Evolutionary conservation across 768 basidiomycete species (phyloP), one percentile per base, ranked within the genome.

Genomic region (Mycena belliarum): DNA sequence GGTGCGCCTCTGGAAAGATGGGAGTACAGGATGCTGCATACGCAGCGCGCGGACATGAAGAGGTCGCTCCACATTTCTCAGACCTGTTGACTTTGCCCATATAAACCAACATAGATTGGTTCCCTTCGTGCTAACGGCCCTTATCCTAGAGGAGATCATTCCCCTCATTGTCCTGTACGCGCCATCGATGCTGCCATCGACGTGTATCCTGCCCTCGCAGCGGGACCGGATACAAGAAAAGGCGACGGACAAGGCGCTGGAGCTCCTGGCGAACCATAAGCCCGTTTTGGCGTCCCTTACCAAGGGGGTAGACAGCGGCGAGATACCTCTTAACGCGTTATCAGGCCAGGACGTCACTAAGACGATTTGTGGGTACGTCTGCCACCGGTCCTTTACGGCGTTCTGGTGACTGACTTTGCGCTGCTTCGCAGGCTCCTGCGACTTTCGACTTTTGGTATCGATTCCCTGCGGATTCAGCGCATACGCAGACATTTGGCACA

Each of bases 171-270:
- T 91, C 25, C 82, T 95, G 59, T 94, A 91, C 66, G 86, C 83
- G n/a, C 93, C 93, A 2, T 83, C 82, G 67, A 80, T 92, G 75
- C 83, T 95, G 25, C 93, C 93, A 1, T 93, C 91, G 3, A 94
- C 93, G 0, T 93, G 91, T 67, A 79, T 94, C 52, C 81, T 95
- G 6, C 89, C 93, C 2, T 86, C 88, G 14, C 93, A 95, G 73
- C 84, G 80, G 35, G 77, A 67, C 69, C 87, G 75, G 74, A 93
- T 74, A 77, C 88, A 73, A 67, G 77, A 69, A 60, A 78, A 69
- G 77, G 84, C 74, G 70, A 79, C 66, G 63, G 79, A 72, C 67
- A 82, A 85, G 65, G 76, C 82, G 15, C 65, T 73, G 6, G 73
- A 71, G 24, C 69, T 77, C 55, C 65, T 78, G 2, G 53, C 70